phyloP scores from a whole-genome alignment of 2,329 filamentous ascomycete species.

The Bipolaris cookei region DNA sequence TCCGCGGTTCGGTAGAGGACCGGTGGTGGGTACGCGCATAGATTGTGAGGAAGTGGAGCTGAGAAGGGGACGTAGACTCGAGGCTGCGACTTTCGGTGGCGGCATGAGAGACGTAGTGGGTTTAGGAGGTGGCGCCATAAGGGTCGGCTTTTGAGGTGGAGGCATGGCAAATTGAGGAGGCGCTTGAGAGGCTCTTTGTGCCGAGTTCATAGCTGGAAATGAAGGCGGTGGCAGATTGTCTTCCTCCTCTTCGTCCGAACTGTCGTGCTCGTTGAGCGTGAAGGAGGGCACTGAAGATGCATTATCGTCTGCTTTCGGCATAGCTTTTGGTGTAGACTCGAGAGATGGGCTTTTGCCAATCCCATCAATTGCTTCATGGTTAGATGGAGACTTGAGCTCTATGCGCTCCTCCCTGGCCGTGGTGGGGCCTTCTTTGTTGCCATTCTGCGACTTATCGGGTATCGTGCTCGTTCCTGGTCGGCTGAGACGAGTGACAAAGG shows the following conservation, averaged over 20 bases:
- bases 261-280: constrained; percentile 45
- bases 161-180: constrained; percentile 13
- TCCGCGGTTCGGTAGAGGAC: constrained; percentile 57
- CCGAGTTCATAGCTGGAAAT: constrained; percentile 56
- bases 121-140: constrained; percentile 47
- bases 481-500: constrained; percentile 23
- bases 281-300: constrained; percentile 43
- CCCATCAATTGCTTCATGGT: constrained; percentile 6
- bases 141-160: constrained; percentile 27
- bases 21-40: constrained; percentile 53
- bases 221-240: constrained; percentile 50
- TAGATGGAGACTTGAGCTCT: constrained; percentile 20
- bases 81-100: constrained; percentile 46
- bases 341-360: constrained; percentile 26
- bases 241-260: constrained; percentile 39
- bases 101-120: constrained; percentile 43
- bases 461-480: constrained; percentile 16
- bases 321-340: constrained; percentile 44
- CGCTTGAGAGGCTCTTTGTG: constrained; percentile 50
- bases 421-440: constrained; percentile 13
- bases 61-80: constrained; percentile 45
- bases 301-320: constrained; percentile 20
- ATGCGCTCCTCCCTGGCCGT: constrained; percentile 22
- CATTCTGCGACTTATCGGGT: constrained; percentile 26
- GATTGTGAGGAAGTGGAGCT: constrained; percentile 29